Evolutionary conservation across 257 asterid species (phyloP).

Genomic region (Datura wrightii): DNA sequence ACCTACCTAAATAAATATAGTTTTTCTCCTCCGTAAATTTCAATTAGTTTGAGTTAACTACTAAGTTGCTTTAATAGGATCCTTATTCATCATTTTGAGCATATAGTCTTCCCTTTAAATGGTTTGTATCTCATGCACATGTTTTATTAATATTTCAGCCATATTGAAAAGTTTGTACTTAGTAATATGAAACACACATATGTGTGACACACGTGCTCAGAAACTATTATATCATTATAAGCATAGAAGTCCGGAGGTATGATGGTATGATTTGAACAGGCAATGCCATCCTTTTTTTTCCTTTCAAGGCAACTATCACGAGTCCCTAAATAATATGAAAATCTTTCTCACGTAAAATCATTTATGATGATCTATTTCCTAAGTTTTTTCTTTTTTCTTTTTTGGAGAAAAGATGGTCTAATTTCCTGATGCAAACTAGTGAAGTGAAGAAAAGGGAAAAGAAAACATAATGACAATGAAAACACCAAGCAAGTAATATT

Average conservation of each 20-base stretch:
- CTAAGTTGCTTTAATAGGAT: not conserved
- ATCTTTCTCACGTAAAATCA: not conserved
- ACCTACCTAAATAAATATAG: not conserved
- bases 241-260: no score
- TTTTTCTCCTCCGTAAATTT: no score
- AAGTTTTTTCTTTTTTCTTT: not conserved
- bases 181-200: not conserved
- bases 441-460: slow-evolving; percentile 6
- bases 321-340: not conserved
- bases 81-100: slow-evolving; percentile 6
- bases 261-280: not conserved
- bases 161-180: not conserved
- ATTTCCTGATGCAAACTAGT: not conserved
- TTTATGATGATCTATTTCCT: slow-evolving; percentile 9
- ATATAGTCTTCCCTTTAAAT: not conserved
- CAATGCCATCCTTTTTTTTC: not conserved
- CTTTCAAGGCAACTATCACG: not conserved
- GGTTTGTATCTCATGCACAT: slow-evolving; percentile 1
- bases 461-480: not conserved
- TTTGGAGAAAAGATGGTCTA: not conserved
- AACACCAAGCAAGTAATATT: slow-evolving; percentile 16
- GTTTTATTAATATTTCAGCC: not conserved
- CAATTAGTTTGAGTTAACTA: not conserved
- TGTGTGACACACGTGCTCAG: not conserved
- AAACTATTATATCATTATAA: no score